These are phyloP conservation scores for Penicillium palitans DNA, from an alignment of 2,329 filamentous ascomycete genomes.

Conservation along the genomic window DNA sequence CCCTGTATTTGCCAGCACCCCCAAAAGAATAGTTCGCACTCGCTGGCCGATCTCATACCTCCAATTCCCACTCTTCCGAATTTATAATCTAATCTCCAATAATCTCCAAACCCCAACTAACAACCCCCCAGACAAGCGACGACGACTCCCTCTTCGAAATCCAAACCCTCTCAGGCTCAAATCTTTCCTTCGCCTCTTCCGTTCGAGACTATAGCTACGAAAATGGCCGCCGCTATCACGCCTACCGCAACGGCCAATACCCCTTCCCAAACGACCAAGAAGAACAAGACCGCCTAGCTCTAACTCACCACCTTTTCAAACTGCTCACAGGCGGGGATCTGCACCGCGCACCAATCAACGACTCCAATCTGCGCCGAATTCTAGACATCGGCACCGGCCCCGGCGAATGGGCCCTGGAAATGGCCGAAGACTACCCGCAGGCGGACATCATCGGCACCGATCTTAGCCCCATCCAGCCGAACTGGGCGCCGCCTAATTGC, in stretches of 20 bases:
- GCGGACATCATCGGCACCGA: conserved; percentile 40
- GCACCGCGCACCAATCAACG: conserved; percentile 39
- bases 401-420: conserved; percentile 44
- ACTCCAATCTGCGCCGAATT: conserved; percentile 23
- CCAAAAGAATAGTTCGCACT: not conserved
- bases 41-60: not conserved
- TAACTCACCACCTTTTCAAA: conserved; percentile 44
- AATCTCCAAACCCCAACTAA: conserved; percentile 6
- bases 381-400: conserved; percentile 39
- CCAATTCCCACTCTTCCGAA: not conserved
- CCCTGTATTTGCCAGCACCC: not conserved
- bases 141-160: conserved; percentile 37
- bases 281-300: conserved; percentile 45
- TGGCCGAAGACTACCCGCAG: conserved; percentile 42
- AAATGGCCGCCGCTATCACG: conserved; percentile 47
- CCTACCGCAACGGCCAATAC: conserved; percentile 45
- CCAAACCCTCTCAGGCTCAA: conserved; percentile 42
- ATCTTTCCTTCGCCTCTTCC: conserved; percentile 42
- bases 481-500: conserved; percentile 51
- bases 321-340: conserved; percentile 39
- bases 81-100: not conserved
- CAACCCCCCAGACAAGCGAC: conserved; percentile 33
- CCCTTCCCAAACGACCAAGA: conserved; percentile 47
- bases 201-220: conserved; percentile 41
- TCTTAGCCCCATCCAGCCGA: conserved; percentile 39